Percentiles rank a stretch among this genome's conserved stretches.
phyloP scores from a whole-genome alignment of 1,139 yeast genomes.

The Debaryomyces sp. region DNA sequence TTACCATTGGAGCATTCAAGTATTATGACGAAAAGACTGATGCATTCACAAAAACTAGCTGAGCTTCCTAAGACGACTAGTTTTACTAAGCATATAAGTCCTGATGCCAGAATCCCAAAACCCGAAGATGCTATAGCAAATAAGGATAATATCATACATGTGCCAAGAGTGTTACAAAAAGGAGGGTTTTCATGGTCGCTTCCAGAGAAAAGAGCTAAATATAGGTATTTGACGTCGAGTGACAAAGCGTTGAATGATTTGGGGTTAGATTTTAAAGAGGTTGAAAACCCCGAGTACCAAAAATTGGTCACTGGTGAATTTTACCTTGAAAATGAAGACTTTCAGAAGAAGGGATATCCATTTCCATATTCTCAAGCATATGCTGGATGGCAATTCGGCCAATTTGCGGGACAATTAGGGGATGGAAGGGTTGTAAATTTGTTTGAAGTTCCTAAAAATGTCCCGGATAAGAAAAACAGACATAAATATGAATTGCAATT shows the following conservation, averaged over 20 bases:
- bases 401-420: constrained; percentile 95
- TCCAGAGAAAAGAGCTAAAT: constrained; percentile 63
- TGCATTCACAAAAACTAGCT: not conserved
- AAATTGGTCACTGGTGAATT: constrained; percentile 66
- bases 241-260: constrained; percentile 62
- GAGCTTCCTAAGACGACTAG: constrained; percentile 45
- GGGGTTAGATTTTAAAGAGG: constrained; percentile 48
- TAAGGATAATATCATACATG: constrained; percentile 35
- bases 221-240: constrained; percentile 61
- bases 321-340: constrained; percentile 26
- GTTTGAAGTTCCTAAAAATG: constrained; percentile 60
- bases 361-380: constrained; percentile 89
- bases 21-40: constrained; percentile 1
- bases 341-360: constrained; percentile 44
- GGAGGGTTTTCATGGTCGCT: constrained; percentile 74
- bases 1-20: not conserved
- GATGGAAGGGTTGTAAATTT: constrained; percentile 90
- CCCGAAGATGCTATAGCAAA: constrained; percentile 50
- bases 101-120: constrained; percentile 64
- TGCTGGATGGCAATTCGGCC: constrained; percentile 97
- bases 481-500: constrained; percentile 68
- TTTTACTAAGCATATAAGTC: constrained; percentile 53
- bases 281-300: constrained; percentile 47
- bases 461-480: constrained; percentile 27
- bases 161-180: constrained; percentile 60